Conservation (phyloP, 1,139 yeast species). For the Candida dubliniensis region DNA sequence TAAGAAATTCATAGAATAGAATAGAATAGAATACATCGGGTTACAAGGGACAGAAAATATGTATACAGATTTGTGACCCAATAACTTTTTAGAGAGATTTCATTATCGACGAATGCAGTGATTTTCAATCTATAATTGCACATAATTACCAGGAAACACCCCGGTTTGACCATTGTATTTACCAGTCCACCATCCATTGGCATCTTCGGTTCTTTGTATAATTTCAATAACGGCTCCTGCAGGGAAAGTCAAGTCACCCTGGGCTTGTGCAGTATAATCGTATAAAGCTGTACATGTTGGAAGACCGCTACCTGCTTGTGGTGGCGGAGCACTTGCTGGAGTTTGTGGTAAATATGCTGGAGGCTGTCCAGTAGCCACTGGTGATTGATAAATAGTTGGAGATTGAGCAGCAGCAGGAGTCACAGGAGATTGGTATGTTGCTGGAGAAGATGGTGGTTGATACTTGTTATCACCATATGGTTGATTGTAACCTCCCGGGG, state of each 20-base stretch:
- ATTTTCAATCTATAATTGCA: conserved; percentile 45
- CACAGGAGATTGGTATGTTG: conserved; percentile 11
- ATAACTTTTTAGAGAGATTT: no score
- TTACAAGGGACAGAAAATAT: no score
- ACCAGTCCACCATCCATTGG: conserved; percentile 99
- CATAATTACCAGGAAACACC: conserved; percentile 94
- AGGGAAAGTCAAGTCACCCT: conserved; percentile 81
- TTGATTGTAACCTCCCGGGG: conserved; percentile 23
- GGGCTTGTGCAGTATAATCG: conserved; percentile 81
- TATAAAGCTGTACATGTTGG: conserved; percentile 74
- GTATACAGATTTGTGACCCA: not conserved
- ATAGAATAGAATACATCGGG: no score
- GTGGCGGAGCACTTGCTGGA: conserved; percentile 16
- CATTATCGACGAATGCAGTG: not conserved
- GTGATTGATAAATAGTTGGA: conserved; percentile 19
- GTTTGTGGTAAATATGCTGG: conserved; percentile 23
- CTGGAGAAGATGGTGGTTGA: conserved; percentile 8
- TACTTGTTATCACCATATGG: conserved; percentile 24
- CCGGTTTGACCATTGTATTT: conserved; percentile 81
- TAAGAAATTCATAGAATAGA: no score
- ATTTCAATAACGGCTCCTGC: conserved; percentile 89
- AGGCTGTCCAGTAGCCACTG: conserved; percentile 19
- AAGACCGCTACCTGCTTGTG: conserved; percentile 41
- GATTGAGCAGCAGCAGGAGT: conserved; percentile 15
- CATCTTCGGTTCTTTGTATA: conserved; percentile 76